Evolutionary conservation across 2,329 filamentous ascomycete species (phyloP).

Genomic region (Trichoderma atrobrunneum): DNA sequence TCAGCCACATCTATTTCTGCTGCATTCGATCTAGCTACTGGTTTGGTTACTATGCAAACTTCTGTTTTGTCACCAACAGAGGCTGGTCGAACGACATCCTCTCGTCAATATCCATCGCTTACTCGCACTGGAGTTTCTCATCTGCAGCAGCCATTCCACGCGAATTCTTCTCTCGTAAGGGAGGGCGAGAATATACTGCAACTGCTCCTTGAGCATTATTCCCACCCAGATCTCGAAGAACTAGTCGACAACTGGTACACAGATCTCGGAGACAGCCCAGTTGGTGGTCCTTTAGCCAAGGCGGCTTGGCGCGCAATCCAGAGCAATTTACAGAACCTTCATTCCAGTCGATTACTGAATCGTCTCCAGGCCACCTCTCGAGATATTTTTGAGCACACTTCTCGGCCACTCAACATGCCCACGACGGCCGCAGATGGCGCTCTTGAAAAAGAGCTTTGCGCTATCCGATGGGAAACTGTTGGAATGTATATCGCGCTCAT

Average conservation of each 20-base stretch:
- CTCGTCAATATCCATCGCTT: neutral
- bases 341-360: neutral
- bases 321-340: neutral
- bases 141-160: neutral
- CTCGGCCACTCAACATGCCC: neutral
- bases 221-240: neutral
- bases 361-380: neutral
- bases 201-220: neutral
- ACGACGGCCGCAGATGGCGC: neutral
- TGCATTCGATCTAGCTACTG: neutral
- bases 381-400: neutral
- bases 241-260: neutral
- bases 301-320: neutral
- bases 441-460: neutral
- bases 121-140: neutral
- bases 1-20: neutral
- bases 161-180: neutral
- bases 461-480: conserved; percentile 1
- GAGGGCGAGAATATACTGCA: neutral
- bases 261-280: neutral
- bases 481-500: neutral
- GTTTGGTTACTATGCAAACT: neutral
- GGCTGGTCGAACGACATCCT: neutral
- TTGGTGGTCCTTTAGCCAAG: neutral
- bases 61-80: neutral